Evolutionary conservation across 2,329 filamentous ascomycete genomes (phyloP).

Genomic region (Nigrograna mackinnonii): DNA sequence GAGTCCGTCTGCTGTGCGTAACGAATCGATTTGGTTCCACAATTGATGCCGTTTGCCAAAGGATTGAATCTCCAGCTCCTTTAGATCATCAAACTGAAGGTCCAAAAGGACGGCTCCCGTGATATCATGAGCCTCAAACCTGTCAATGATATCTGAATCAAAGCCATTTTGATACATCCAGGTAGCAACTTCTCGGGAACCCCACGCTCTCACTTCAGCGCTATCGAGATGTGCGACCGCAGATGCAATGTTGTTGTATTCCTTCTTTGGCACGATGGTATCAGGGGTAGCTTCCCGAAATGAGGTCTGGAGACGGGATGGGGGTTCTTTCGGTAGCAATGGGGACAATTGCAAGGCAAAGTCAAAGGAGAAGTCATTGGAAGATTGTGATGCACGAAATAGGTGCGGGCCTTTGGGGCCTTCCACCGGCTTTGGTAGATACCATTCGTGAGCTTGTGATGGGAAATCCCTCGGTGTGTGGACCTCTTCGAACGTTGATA

Average conservation of each 20-base stretch:
- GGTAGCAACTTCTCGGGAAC: slow-evolving; percentile 75
- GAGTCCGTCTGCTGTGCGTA: slow-evolving; percentile 56
- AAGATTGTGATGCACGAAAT: slow-evolving; percentile 72
- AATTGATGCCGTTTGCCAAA: slow-evolving; percentile 80
- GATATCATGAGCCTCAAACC: slow-evolving; percentile 91
- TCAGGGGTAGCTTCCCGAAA: slow-evolving; percentile 42
- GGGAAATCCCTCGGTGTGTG: slow-evolving; percentile 68
- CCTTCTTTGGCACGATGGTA: slow-evolving; percentile 38
- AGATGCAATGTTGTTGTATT: slow-evolving; percentile 57
- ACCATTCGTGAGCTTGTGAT: slow-evolving; percentile 66
- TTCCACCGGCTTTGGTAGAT: slow-evolving; percentile 68
- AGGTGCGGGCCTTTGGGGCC: slow-evolving; percentile 86
- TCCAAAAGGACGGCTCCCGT: slow-evolving; percentile 84
- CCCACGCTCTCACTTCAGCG: slow-evolving; percentile 67
- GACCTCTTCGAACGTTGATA: slow-evolving; percentile 84
- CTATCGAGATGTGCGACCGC: slow-evolving; percentile 62
- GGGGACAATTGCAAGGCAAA: slow-evolving; percentile 71
- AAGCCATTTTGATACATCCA: slow-evolving; percentile 87
- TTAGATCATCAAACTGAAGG: slow-evolving; percentile 87
- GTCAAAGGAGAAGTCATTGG: slow-evolving; percentile 55
- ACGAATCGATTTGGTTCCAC: slow-evolving; percentile 76
- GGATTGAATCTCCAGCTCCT: slow-evolving; percentile 78
- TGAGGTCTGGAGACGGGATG: slow-evolving; percentile 44
- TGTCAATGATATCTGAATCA: slow-evolving; percentile 75
- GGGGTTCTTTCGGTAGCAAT: slow-evolving; percentile 67